Conservation (phyloP, 495 filamentous ascomycete species). For the Podospora australis region DNA sequence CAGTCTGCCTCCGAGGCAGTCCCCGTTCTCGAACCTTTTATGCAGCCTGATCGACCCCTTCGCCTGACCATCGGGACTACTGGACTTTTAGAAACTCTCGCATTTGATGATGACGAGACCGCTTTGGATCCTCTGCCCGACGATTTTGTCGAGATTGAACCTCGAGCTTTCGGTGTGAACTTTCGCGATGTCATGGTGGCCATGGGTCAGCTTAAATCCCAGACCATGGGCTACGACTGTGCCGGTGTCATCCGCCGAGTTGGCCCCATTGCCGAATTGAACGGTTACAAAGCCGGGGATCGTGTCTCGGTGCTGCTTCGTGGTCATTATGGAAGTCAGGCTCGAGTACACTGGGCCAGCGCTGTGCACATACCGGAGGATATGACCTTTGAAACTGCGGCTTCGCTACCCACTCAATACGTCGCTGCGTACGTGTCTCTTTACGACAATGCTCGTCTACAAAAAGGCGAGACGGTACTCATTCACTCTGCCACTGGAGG, state of each 20-base stretch:
- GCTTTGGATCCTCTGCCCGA: slow-evolving; percentile 14
- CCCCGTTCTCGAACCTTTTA: slow-evolving; percentile 18
- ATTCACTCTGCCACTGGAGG: slow-evolving; percentile 53
- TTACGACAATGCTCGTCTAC: slow-evolving; percentile 29
- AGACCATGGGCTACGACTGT: slow-evolving; percentile 40
- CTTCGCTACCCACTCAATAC: slow-evolving; percentile 47
- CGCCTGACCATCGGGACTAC: slow-evolving; percentile 26
- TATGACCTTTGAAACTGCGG: slow-evolving; percentile 43
- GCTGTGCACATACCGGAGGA: slow-evolving; percentile 37
- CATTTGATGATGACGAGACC: slow-evolving; percentile 24
- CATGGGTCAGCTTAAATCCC: slow-evolving; percentile 40
- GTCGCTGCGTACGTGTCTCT: slow-evolving; percentile 48
- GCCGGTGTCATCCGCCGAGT: slow-evolving; percentile 45
- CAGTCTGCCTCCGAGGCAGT: background rate
- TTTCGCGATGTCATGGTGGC: slow-evolving; percentile 46
- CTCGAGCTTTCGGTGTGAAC: slow-evolving; percentile 37
- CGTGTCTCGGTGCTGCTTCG: slow-evolving; percentile 36
- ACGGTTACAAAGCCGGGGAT: slow-evolving; percentile 38
- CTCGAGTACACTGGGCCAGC: slow-evolving; percentile 13
- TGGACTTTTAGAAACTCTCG: slow-evolving; percentile 28
- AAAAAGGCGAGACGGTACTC: slow-evolving; percentile 49
- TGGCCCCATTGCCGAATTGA: slow-evolving; percentile 40
- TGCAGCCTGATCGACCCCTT: slow-evolving; percentile 24
- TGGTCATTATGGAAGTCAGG: slow-evolving; percentile 20
- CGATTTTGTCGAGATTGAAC: slow-evolving; percentile 35